Evolutionary conservation across 2,329 filamentous ascomycete genomes (phyloP).

Genomic region (Neofusicoccum umdonicola): DNA sequence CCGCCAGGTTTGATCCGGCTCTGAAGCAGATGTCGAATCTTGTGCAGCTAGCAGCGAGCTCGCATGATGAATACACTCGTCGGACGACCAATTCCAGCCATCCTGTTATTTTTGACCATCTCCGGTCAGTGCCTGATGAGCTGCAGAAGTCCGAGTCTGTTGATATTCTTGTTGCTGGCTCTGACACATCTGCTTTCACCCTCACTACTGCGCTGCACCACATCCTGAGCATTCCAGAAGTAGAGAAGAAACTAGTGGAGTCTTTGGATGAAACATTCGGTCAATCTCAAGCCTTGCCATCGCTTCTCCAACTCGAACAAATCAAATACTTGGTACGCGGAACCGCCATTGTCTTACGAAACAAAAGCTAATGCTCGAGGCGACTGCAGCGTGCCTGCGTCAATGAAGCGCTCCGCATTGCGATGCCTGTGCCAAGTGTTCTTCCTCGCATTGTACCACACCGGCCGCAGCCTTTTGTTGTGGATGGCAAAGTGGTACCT

Average conservation of each 20-base stretch:
- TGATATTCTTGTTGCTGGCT: constrained; percentile 28
- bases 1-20: not conserved
- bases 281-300: not conserved
- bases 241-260: constrained; percentile 21
- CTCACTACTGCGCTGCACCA: constrained; percentile 39
- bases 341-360: not conserved
- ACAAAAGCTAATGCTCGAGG: not conserved
- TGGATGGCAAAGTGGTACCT: not conserved
- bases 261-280: too few relatives aligned
- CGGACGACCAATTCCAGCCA: not conserved
- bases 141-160: not conserved
- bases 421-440: not conserved
- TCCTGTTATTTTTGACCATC: not conserved
- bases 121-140: not conserved
- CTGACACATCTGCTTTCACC: constrained; percentile 38
- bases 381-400: not conserved
- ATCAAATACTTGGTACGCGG: not conserved
- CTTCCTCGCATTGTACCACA: not conserved
- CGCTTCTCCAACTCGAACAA: not conserved
- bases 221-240: constrained; percentile 29
- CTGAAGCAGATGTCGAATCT: not conserved
- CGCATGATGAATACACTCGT: not conserved
- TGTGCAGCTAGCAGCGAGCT: not conserved
- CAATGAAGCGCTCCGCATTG: not conserved
- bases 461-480: not conserved